These are phyloP conservation scores for Lentinula raphanica DNA, from an alignment of 768 basidiomycete genomes.

Conservation along the genomic window DNA sequence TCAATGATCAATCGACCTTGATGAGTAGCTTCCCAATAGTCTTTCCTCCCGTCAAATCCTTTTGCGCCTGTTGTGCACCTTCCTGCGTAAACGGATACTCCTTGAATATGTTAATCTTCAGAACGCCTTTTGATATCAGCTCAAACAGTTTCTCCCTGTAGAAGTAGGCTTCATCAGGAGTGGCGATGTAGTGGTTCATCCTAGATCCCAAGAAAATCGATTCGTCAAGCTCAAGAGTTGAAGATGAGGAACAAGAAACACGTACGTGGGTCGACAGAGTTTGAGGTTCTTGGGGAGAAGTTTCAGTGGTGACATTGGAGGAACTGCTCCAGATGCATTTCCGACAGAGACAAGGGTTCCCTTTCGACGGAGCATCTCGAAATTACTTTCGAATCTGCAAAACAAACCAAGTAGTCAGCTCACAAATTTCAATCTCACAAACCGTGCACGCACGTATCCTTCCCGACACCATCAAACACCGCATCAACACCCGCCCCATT, in stretches of 20 bases:
- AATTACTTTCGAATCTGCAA: slow-evolving; percentile 68
- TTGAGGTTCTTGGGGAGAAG: slow-evolving; percentile 81
- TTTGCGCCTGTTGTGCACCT: slow-evolving; percentile 71
- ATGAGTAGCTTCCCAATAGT: slow-evolving; percentile 85
- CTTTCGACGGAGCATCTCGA: slow-evolving; percentile 77
- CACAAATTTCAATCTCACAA: neutral
- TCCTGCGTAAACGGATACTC: slow-evolving; percentile 84
- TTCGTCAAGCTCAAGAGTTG: neutral
- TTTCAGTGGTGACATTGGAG: slow-evolving; percentile 68
- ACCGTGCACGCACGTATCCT: slow-evolving; percentile 70
- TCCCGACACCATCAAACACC: slow-evolving; percentile 92
- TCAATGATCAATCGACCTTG: slow-evolving; percentile 43
- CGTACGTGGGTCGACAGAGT: slow-evolving; percentile 70
- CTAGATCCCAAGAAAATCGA: slow-evolving; percentile 30
- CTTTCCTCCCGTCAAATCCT: slow-evolving; percentile 69
- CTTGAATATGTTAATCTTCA: slow-evolving; percentile 66
- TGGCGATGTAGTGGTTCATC: slow-evolving; percentile 65
- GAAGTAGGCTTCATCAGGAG: slow-evolving; percentile 62
- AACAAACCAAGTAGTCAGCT: neutral
- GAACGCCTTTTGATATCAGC: slow-evolving; percentile 47
- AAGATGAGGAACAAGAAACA: slow-evolving; percentile 8
- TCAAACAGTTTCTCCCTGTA: slow-evolving; percentile 66
- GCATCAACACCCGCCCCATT: slow-evolving; percentile 82
- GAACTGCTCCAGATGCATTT: slow-evolving; percentile 84
- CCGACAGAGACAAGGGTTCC: slow-evolving; percentile 89